Evolutionary conservation across 495 filamentous ascomycete species (phyloP).

Genomic region (Haplographium delicatum): DNA sequence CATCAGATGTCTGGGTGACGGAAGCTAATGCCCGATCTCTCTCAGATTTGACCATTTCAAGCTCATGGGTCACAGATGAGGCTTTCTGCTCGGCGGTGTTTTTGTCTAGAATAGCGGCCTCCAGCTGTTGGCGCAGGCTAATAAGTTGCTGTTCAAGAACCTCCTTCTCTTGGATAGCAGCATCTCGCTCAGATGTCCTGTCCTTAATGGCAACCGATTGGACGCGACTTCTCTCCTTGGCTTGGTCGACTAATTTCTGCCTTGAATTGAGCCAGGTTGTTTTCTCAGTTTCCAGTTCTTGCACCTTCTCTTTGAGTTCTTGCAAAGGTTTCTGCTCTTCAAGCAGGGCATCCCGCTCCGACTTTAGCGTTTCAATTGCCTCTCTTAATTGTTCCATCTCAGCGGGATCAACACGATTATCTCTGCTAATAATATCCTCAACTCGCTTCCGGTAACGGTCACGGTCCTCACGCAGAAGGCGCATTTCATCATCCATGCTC

Average conservation of each 20-base stretch:
- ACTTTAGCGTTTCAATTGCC: constrained; percentile 52
- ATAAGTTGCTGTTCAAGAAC: constrained; percentile 33
- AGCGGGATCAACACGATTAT: constrained; percentile 88
- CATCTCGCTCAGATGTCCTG: constrained; percentile 27
- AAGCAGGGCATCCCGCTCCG: constrained; percentile 64
- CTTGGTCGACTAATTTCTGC: constrained; percentile 39
- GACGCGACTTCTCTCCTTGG: constrained; percentile 41
- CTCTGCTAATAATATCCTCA: constrained; percentile 91
- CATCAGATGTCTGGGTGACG: background rate
- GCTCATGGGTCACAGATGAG: constrained; percentile 13
- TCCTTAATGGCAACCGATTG: constrained; percentile 39
- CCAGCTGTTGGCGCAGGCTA: constrained; percentile 30
- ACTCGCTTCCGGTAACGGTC: constrained; percentile 90
- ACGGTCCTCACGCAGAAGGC: constrained; percentile 76
- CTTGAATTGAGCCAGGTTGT: constrained; percentile 35
- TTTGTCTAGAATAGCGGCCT: constrained; percentile 24
- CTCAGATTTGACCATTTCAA: constrained; percentile 21
- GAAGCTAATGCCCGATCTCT: constrained; percentile 17
- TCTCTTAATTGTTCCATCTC: constrained; percentile 84
- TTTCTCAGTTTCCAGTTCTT: constrained; percentile 43
- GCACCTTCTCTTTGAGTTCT: constrained; percentile 46
- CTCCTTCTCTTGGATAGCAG: constrained; percentile 32
- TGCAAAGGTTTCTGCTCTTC: constrained; percentile 54
- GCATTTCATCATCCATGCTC: constrained; percentile 79
- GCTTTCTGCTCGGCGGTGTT: constrained; percentile 19